Conservation (phyloP, 106 monocot species). For the Allium cepa region DNA sequence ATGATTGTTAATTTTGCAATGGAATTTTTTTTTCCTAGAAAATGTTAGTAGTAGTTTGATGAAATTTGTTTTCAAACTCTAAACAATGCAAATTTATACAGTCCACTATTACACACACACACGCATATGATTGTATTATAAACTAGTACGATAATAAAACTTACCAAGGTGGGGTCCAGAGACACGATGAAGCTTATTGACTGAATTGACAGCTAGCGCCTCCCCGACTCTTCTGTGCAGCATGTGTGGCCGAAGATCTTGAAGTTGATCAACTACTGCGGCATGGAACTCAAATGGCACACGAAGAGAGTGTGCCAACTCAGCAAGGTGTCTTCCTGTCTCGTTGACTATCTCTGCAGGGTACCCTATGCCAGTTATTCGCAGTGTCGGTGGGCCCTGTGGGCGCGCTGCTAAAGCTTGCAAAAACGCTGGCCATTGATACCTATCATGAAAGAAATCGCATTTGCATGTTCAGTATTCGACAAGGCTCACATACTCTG, state of each 20-base stretch:
- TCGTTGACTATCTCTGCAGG: slow-evolving; percentile 19
- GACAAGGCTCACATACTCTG: too few relatives aligned
- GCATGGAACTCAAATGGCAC: slow-evolving; percentile 46
- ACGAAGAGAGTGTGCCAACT: slow-evolving; percentile 29
- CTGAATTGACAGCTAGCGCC: slow-evolving; percentile 36
- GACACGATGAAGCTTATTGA: slow-evolving; percentile 30
- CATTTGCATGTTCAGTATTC: too few relatives aligned
- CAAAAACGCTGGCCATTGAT: slow-evolving; percentile 41
- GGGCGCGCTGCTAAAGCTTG: slow-evolving; percentile 36
- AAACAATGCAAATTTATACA: too few relatives aligned
- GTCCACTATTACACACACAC: too few relatives aligned
- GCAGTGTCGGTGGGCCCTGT: slow-evolving; percentile 21
- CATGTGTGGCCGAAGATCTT: slow-evolving; percentile 24
- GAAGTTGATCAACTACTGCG: slow-evolving; percentile 14
- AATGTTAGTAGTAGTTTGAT: too few relatives aligned
- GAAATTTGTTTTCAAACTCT: too few relatives aligned
- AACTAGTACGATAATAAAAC: too few relatives aligned
- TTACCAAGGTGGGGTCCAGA: not conserved
- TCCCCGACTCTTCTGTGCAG: slow-evolving; percentile 35
- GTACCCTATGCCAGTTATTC: slow-evolving; percentile 33
- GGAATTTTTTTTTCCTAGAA: too few relatives aligned
- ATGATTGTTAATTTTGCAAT: too few relatives aligned
- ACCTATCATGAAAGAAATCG: not conserved
- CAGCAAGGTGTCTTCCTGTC: slow-evolving; percentile 34
- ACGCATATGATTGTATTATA: too few relatives aligned